Evolutionary conservation across 352 stramenopile species (phyloP).

Genomic region (Phytophthora colocasiae): DNA sequence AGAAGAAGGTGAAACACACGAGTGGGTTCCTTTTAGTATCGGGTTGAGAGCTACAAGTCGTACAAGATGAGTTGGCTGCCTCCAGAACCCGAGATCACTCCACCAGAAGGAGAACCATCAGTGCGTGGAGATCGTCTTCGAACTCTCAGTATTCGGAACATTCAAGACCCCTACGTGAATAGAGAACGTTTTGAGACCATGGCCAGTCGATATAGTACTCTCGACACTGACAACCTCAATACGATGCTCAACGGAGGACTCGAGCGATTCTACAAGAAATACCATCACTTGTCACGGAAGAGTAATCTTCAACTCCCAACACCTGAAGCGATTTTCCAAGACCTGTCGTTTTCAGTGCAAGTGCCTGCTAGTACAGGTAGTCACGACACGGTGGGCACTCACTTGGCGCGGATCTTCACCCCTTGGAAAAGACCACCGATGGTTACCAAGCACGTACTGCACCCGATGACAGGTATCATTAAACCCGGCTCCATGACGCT

Average conservation of each 20-base stretch:
- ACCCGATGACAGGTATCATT: constrained; percentile 63
- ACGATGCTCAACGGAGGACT: constrained; percentile 2
- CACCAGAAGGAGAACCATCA: not conserved
- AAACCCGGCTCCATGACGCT: constrained; percentile 38
- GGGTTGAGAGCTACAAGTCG: not conserved
- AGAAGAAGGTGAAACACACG: not conserved
- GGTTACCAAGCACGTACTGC: constrained; percentile 40
- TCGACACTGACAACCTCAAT: not conserved
- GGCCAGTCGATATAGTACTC: not conserved
- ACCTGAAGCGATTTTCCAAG: not conserved
- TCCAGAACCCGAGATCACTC: not conserved
- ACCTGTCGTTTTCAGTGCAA: constrained; percentile 4
- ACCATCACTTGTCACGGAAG: not conserved
- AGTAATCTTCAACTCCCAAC: not conserved
- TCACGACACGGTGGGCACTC: constrained; percentile 35
- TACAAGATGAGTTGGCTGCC: constrained; percentile 1
- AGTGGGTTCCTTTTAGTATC: not conserved
- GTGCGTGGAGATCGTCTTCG: not conserved
- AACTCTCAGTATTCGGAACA: constrained; percentile 8
- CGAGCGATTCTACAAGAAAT: constrained; percentile 1
- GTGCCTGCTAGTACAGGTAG: constrained; percentile 52
- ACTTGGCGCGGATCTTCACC: constrained; percentile 4
- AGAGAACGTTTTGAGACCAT: not conserved
- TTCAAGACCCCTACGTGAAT: constrained; percentile 3
- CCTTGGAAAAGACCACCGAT: constrained; percentile 7